Evolutionary conservation across 1,139 yeast genomes (phyloP).

Genomic region (Blastobotrys indianensis): DNA sequence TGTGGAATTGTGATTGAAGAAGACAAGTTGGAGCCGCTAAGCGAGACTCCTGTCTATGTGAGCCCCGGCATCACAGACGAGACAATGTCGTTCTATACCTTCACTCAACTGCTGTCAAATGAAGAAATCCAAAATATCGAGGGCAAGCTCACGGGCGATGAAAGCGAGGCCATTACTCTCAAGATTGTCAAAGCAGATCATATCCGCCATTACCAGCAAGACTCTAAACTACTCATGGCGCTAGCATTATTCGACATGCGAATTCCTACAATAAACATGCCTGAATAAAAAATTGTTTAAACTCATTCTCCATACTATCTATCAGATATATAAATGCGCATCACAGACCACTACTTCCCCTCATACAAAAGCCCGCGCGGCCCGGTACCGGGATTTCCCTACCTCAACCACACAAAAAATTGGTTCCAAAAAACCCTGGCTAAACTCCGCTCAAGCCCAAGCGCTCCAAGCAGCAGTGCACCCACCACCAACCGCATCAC

Average conservation of each 20-base stretch:
- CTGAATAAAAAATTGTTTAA: neutral
- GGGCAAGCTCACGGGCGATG: constrained; percentile 19
- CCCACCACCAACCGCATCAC: constrained; percentile 1
- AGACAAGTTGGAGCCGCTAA: constrained; percentile 17
- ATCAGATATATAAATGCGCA: no score
- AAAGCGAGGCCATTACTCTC: constrained; percentile 20
- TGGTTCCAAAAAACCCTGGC: no score
- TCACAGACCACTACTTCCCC: no score
- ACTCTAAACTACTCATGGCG: constrained; percentile 22
- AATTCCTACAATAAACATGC: neutral
- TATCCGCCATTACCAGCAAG: constrained; percentile 13
- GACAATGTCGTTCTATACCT: constrained; percentile 17
- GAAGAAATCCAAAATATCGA: constrained; percentile 17
- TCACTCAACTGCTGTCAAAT: constrained; percentile 14
- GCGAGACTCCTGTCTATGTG: constrained; percentile 11
- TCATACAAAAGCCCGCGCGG: no score
- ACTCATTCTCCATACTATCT: no score
- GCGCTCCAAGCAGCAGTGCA: neutral
- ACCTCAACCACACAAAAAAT: neutral
- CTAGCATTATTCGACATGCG: constrained; percentile 15
- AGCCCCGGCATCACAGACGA: constrained; percentile 25
- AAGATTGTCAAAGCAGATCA: constrained; percentile 16
- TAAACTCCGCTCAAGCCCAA: no score
- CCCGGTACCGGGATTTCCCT: no score
- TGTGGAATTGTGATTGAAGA: constrained; percentile 20